Percentiles rank a stretch among this genome's conserved stretches.
Evolutionary conservation across 2,329 filamentous ascomycete species (phyloP).

Genomic region (Cercospora brassicicola): DNA sequence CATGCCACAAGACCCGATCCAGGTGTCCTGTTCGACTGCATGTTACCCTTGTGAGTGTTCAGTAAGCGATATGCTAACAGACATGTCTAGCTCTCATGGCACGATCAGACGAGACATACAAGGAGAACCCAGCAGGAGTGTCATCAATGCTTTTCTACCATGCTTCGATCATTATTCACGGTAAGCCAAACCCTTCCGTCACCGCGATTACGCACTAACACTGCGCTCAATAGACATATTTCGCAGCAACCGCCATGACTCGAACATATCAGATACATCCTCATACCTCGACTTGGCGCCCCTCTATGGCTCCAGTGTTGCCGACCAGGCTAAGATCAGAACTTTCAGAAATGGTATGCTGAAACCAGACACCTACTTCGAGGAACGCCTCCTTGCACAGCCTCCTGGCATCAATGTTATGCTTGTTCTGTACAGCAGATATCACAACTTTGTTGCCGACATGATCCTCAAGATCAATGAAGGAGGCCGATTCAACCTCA

Average conservation of each 20-base stretch:
- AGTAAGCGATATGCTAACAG: background rate
- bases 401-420: constrained; percentile 71
- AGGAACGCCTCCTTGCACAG: constrained; percentile 68
- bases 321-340: constrained; percentile 52
- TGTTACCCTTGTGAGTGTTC: background rate
- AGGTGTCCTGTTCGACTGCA: background rate
- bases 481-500: constrained; percentile 63
- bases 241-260: constrained; percentile 64
- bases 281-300: constrained; percentile 72
- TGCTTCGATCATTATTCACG: constrained; percentile 72
- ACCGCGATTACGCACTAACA: background rate
- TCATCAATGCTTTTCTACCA: constrained; percentile 65
- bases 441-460: constrained; percentile 72
- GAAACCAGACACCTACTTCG: constrained; percentile 71
- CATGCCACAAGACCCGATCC: background rate
- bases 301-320: constrained; percentile 63
- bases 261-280: constrained; percentile 64
- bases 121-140: background rate
- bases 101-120: background rate
- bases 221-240: constrained; percentile 60
- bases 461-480: constrained; percentile 70
- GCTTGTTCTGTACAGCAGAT: constrained; percentile 75
- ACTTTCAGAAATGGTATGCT: constrained; percentile 70
- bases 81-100: background rate
- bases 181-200: constrained; percentile 30